These are phyloP conservation scores for Trichoderma sp. DNA, from an alignment of 2,329 filamentous ascomycete genomes.

Conservation along the genomic window DNA sequence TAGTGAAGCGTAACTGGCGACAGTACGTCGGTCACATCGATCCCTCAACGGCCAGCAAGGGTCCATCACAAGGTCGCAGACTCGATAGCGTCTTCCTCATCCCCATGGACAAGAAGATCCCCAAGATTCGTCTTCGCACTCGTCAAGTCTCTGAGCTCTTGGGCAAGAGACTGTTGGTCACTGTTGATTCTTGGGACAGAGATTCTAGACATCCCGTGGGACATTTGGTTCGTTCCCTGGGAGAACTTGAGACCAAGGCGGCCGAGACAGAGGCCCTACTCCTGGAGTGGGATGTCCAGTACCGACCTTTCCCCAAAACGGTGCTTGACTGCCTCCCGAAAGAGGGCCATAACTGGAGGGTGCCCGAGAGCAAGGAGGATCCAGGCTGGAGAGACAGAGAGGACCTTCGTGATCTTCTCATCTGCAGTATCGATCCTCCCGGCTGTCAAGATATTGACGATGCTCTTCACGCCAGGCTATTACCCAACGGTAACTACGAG, in stretches of 20 bases:
- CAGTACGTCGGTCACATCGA: conserved; percentile 98
- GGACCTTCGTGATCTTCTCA: conserved; percentile 81
- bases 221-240: conserved; percentile 90
- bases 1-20: conserved; percentile 95
- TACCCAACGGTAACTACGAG: conserved; percentile 93
- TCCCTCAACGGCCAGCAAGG: conserved; percentile 73
- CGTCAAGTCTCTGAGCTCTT: conserved; percentile 85
- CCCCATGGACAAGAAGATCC: conserved; percentile 97
- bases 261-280: conserved; percentile 94
- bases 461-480: conserved; percentile 79
- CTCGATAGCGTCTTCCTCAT: conserved; percentile 94
- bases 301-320: conserved; percentile 93
- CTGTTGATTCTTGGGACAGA: conserved; percentile 93
- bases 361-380: conserved; percentile 76
- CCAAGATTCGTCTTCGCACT: conserved; percentile 91
- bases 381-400: conserved; percentile 83
- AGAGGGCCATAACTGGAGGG: conserved; percentile 92
- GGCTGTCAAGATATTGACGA: conserved; percentile 99
- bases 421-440: conserved; percentile 96
- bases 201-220: conserved; percentile 91
- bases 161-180: conserved; percentile 88
- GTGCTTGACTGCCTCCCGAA: conserved; percentile 89
- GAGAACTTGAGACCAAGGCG: conserved; percentile 94
- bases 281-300: conserved; percentile 96
- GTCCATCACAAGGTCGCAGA: conserved; percentile 73